Evolutionary conservation across 345 rosid species (phyloP), one percentile per base, ranked within the genome.

Genomic region (Salix arbutifolia): DNA sequence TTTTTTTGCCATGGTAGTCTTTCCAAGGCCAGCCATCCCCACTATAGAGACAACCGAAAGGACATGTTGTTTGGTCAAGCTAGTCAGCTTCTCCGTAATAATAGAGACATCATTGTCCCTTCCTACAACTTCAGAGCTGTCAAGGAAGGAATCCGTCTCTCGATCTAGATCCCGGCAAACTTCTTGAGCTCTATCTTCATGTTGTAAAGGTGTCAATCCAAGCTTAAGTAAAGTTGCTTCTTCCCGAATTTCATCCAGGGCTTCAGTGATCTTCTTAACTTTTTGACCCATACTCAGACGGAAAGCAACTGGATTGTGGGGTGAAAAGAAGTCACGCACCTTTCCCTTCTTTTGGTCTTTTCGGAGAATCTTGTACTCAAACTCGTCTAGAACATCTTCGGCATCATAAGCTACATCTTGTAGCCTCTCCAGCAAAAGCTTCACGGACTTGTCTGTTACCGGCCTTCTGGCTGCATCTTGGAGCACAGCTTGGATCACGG

Each of bases 21-120:
- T 83, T 18, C 85, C 85, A 33, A 83, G 40, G 9, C 85, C 83
- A 0, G 61, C 73, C 80, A 83, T 83, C 3, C 85, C 83, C n/a
- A 83, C 73, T 1, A 83, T 53, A 1, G 81, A 17, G 19, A 66
- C 42, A 12, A 53, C 61, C 0, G 62, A 16, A 13, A 81, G 65
- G 0, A 28, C 25, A 0, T 17, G 58, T 64, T 65, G 70, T 0
- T 2, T 0, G 42, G 19, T 56, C 19, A 11, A n/a, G 13, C 38
- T 65, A 81, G 31, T 26, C 25, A 67, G n/a, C 38, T 67, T 12
- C 8, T 73, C 17, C 40, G 44, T 73, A 5, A 75, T 42, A 31
- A 14, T 21, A 10, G 68, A 70, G 14, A 75, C 78, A 19, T 80
- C 79, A 19, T 5, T 40, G 18, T 65, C 58, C 58, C 79, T 80